phyloP scores from a whole-genome alignment of 306 rosid genomes.

The Vicia villosa region DNA sequence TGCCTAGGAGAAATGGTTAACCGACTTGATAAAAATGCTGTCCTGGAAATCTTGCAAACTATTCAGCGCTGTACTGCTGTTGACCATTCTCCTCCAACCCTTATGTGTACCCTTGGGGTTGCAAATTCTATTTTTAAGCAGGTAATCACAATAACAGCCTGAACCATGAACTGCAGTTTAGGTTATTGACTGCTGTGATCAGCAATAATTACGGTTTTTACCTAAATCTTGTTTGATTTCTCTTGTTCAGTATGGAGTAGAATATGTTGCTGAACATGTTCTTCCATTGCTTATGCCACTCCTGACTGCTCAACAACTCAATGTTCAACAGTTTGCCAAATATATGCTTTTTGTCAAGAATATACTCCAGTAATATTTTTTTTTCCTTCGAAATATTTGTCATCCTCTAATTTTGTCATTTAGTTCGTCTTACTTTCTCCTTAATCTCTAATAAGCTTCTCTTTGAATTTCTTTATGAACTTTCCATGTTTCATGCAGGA shows the following conservation, averaged over 20 bases:
- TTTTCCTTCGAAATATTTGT: not conserved
- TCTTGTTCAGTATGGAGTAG: conserved; percentile 81
- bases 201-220: conserved; percentile 27
- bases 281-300: conserved; percentile 84
- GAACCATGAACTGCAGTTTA: conserved; percentile 13
- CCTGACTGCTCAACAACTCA: conserved; percentile 86
- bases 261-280: conserved; percentile 95
- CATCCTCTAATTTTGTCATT: conserved; percentile 15
- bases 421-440: conserved; percentile 2
- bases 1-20: conserved; percentile 85
- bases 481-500: conserved; percentile 51
- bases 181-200: conserved; percentile 11
- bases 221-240: conserved; percentile 37
- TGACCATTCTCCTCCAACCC: conserved; percentile 96
- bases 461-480: conserved; percentile 21
- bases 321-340: conserved; percentile 97
- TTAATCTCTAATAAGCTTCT: conserved; percentile 14
- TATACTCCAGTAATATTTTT: conserved; percentile 68
- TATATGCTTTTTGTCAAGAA: conserved; percentile 98
- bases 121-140: conserved; percentile 90
- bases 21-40: conserved; percentile 82
- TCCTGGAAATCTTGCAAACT: conserved; percentile 85
- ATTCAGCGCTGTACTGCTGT: conserved; percentile 97
- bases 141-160: conserved; percentile 49
- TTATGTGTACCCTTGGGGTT: conserved; percentile 98